These are phyloP conservation scores for Sextonia rubra DNA, from an alignment of 164 flowering plant species.

Conservation along the genomic window DNA sequence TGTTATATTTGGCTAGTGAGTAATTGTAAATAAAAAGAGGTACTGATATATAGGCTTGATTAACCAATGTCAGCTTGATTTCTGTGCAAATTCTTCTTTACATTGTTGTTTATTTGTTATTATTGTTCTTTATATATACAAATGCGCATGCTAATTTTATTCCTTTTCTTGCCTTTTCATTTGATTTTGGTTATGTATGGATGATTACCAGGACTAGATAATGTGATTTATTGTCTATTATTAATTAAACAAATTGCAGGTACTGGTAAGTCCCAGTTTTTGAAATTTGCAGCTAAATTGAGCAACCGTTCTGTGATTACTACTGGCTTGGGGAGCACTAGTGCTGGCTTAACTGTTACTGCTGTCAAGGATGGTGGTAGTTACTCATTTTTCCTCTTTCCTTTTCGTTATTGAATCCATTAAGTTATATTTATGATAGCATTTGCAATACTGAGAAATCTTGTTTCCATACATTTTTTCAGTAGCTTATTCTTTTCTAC, in stretches of 20 bases:
- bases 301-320: conserved; percentile 96
- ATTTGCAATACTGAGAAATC: not conserved
- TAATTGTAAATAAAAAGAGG: too few relatives aligned
- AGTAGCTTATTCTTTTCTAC: not conserved
- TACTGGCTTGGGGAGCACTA: conserved; percentile 96
- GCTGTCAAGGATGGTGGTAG: conserved; percentile 97
- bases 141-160: not conserved
- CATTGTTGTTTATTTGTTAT: not conserved
- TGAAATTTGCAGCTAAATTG: conserved; percentile 92
- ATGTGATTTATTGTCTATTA: not conserved
- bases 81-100: not conserved
- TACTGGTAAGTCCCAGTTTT: conserved; percentile 92
- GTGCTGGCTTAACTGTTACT: conserved; percentile 97
- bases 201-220: not conserved
- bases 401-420: not conserved
- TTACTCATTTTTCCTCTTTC: not conserved
- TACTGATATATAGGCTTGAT: too few relatives aligned
- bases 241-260: conserved; percentile 36
- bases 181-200: not conserved
- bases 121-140: too few relatives aligned
- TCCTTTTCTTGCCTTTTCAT: not conserved
- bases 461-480: not conserved
- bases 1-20: too few relatives aligned
- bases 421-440: not conserved
- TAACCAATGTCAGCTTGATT: not conserved